phyloP scores from a whole-genome alignment of 140 eudicot genomes.

The Anethum foeniculum region DNA sequence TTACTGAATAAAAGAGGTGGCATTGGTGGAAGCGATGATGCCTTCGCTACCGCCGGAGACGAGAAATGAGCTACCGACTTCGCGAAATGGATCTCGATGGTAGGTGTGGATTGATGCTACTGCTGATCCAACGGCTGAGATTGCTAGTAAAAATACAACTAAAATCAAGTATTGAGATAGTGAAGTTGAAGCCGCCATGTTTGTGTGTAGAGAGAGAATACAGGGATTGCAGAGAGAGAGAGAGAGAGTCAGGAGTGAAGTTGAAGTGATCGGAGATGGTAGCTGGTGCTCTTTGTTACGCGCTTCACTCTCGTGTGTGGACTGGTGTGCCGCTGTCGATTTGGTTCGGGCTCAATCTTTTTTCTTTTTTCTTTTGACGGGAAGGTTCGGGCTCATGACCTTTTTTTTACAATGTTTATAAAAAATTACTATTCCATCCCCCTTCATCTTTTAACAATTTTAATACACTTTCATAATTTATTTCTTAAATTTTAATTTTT shows the following conservation, averaged over 20 bases:
- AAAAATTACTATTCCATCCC: too few relatives aligned
- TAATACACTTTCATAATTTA: too few relatives aligned
- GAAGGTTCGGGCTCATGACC: too few relatives aligned
- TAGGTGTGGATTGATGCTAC: slow-evolving; percentile 81
- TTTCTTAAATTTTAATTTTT: too few relatives aligned
- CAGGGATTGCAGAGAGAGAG: not conserved
- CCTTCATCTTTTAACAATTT: too few relatives aligned
- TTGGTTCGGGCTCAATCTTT: not conserved
- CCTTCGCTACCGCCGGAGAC: slow-evolving; percentile 99
- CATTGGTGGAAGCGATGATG: slow-evolving; percentile 44
- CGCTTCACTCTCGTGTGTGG: not conserved
- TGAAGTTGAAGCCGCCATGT: not conserved
- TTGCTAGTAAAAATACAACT: slow-evolving; percentile 14
- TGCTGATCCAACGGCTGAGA: slow-evolving; percentile 32
- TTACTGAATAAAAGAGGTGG: slow-evolving; percentile 73
- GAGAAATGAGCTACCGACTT: slow-evolving; percentile 89
- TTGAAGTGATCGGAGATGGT: slow-evolving; percentile 8
- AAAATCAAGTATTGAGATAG: not conserved
- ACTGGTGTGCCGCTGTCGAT: not conserved
- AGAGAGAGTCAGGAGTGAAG: not conserved
- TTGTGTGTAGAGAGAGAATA: not conserved
- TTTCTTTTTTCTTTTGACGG: too few relatives aligned
- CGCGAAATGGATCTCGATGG: slow-evolving; percentile 71
- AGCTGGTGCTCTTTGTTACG: not conserved
- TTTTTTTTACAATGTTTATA: too few relatives aligned